Conservation (phyloP, 306 rosid genomes). For the Delonix regia region DNA sequence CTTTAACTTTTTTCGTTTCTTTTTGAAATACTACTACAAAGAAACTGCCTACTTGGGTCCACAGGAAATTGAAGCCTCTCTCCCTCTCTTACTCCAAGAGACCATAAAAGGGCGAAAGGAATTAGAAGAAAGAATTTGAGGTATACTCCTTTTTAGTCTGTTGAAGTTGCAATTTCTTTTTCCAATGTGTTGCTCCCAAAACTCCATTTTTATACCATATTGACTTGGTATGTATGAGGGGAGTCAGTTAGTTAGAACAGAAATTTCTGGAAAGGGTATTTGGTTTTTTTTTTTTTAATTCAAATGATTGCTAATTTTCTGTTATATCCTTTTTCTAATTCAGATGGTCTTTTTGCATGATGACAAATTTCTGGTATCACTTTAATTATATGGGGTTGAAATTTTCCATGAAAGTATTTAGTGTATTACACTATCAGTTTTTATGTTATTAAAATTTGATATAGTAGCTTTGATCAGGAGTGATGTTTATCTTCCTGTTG, state of each 20-base stretch:
- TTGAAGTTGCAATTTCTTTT: not conserved
- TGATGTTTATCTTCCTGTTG: no score
- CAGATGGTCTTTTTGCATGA: not conserved
- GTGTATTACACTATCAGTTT: no score
- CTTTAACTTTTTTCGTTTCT: no score
- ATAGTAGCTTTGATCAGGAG: no score
- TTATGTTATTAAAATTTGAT: no score
- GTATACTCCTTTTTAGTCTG: not conserved
- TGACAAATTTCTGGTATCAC: not conserved
- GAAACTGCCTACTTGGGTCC: no score
- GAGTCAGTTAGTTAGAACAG: not conserved
- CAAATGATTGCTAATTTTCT: not conserved
- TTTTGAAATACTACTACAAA: no score
- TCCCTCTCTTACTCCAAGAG: no score
- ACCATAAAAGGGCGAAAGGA: not conserved
- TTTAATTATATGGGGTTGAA: not conserved
- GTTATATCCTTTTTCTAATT: not conserved
- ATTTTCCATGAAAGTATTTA: not conserved
- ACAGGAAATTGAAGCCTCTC: no score
- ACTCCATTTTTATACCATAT: not conserved
- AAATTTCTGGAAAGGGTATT: not conserved
- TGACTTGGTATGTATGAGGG: not conserved
- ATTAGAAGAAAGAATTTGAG: not conserved
- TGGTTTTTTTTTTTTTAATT: not conserved
- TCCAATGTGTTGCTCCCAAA: not conserved